Percentiles rank a stretch among this genome's conserved stretches.
These are phyloP conservation scores for Pouteria campechiana DNA, from an alignment of 179 eudicot species.

Conservation along the genomic window DNA sequence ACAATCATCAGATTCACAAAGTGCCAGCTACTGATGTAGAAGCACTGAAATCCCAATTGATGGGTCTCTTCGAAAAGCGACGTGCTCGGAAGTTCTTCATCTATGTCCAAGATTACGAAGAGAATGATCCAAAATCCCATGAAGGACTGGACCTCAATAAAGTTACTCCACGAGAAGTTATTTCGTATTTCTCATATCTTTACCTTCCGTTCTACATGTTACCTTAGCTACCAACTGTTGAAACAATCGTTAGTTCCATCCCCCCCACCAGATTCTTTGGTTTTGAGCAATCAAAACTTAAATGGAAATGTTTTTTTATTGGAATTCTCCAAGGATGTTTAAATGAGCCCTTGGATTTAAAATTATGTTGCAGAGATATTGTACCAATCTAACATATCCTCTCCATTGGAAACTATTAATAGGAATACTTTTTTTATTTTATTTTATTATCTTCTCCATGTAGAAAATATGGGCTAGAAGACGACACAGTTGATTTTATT, in stretches of 20 bases:
- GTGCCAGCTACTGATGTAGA: slow-evolving; percentile 92
- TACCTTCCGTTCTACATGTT: neutral
- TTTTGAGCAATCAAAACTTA: too few species aligned
- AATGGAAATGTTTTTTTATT: too few species aligned
- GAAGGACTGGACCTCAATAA: slow-evolving; percentile 56
- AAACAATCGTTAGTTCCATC: too few species aligned
- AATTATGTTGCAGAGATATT: too few species aligned
- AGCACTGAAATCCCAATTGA: slow-evolving; percentile 65
- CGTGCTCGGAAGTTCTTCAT: slow-evolving; percentile 76
- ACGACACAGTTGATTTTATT: slow-evolving; percentile 70
- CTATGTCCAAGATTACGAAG: slow-evolving; percentile 77
- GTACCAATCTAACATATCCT: too few species aligned
- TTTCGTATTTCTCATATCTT: slow-evolving; percentile 25
- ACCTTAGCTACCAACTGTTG: too few species aligned
- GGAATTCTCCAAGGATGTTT: too few species aligned
- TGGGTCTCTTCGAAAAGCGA: slow-evolving; percentile 80
- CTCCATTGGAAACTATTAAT: too few species aligned
- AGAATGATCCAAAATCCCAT: slow-evolving; percentile 67
- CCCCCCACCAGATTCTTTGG: too few species aligned
- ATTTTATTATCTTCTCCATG: slow-evolving; percentile 3
- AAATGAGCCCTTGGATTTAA: too few species aligned
- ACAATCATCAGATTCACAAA: slow-evolving; percentile 48
- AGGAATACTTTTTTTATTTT: too few species aligned
- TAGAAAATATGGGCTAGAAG: slow-evolving; percentile 82
- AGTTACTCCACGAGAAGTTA: slow-evolving; percentile 57